Conservation (phyloP, 2,329 filamentous ascomycete genomes). For the Septoria petroselini region DNA sequence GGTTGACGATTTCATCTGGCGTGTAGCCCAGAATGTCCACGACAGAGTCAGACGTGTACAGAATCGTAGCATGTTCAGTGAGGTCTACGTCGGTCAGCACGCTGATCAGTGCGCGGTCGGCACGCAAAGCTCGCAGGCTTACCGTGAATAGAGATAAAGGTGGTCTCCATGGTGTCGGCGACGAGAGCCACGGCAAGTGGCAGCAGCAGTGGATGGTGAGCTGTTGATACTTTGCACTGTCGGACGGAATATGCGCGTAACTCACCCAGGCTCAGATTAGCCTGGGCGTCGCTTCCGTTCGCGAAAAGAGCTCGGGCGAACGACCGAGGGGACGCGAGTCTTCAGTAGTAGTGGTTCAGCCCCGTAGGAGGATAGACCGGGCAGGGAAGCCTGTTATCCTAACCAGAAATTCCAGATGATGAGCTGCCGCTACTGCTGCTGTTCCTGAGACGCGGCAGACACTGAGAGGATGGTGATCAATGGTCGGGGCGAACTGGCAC, state of each 20-base stretch:
- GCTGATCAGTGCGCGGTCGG: background rate
- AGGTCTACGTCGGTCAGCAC: slow-evolving; percentile 55
- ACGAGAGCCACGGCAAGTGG: background rate
- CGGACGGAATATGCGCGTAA: background rate
- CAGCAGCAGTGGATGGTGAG: background rate
- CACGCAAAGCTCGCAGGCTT: slow-evolving; percentile 39
- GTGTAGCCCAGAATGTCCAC: slow-evolving; percentile 77
- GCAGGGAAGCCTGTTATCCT: slow-evolving; percentile 4
- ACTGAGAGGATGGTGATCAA: no score
- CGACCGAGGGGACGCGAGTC: slow-evolving; percentile 2
- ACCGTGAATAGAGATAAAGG: slow-evolving; percentile 91
- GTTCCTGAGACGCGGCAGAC: slow-evolving; percentile 1
- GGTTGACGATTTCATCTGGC: slow-evolving; percentile 70
- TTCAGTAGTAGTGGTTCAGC: slow-evolving; percentile 9
- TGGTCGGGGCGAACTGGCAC: no score
- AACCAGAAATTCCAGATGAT: no score
- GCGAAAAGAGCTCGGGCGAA: background rate
- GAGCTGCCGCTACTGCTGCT: no score
- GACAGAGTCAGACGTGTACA: slow-evolving; percentile 81
- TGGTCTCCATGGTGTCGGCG: slow-evolving; percentile 43
- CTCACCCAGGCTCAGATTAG: background rate
- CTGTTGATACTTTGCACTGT: background rate
- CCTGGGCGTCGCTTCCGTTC: background rate
- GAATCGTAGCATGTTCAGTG: slow-evolving; percentile 69
- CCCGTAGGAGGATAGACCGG: slow-evolving; percentile 1